Conservation (phyloP, 768 basidiomycete species). For the Sistotremastrum niveocremeum region DNA sequence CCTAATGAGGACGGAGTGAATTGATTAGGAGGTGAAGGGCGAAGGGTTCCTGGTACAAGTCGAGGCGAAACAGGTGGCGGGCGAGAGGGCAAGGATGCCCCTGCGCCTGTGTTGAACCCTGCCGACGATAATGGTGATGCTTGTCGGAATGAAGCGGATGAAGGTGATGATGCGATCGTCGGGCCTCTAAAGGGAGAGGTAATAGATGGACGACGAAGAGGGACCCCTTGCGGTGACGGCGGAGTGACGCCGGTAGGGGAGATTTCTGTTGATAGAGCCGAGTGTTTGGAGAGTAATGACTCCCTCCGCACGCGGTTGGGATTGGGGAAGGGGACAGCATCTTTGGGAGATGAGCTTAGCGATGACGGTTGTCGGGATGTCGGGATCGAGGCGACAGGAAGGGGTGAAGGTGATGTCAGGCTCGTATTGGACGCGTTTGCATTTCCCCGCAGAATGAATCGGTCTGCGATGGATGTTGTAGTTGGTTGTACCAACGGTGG, state of each 20-base stretch:
- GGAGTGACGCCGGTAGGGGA: slow-evolving; percentile 11
- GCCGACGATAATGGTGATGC: slow-evolving; percentile 28
- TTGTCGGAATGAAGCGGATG: slow-evolving; percentile 28
- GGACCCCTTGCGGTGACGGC: slow-evolving; percentile 25
- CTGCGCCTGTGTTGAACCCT: slow-evolving; percentile 4
- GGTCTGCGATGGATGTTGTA: slow-evolving; percentile 21
- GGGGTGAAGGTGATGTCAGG: slow-evolving; percentile 21
- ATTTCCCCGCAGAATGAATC: slow-evolving; percentile 23
- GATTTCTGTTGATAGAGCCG: no score
- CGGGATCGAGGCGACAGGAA: slow-evolving; percentile 3
- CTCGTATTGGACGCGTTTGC: slow-evolving; percentile 16
- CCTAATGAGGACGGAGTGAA: slow-evolving; percentile 29
- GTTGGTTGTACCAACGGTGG: slow-evolving; percentile 26
- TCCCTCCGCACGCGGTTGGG: background rate
- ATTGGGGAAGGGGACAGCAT: background rate
- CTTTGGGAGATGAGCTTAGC: background rate
- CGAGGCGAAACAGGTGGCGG: slow-evolving; percentile 22
- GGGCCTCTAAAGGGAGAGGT: slow-evolving; percentile 27
- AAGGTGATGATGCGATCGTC: background rate
- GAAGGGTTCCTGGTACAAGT: slow-evolving; percentile 4
- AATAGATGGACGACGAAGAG: slow-evolving; percentile 31
- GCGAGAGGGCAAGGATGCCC: slow-evolving; percentile 22
- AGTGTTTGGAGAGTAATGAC: background rate
- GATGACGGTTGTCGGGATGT: slow-evolving; percentile 2
- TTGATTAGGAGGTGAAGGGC: slow-evolving; percentile 21